Percentiles rank a stretch among this genome's conserved stretches.
Evolutionary conservation across 2,329 filamentous ascomycete species (phyloP).

Genomic region (Penicillium digitatum): DNA sequence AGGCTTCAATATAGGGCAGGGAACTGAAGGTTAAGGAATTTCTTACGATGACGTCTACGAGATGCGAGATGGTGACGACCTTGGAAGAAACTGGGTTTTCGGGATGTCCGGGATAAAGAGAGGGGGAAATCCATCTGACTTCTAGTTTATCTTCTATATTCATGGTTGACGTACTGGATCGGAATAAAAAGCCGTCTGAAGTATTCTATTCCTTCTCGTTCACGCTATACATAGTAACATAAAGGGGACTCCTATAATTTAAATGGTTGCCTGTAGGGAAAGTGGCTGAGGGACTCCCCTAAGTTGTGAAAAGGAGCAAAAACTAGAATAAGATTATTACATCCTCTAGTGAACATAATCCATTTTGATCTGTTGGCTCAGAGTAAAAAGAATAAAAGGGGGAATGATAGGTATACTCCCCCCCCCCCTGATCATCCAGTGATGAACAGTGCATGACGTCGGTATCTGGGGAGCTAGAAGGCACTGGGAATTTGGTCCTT

Average conservation of each 20-base stretch:
- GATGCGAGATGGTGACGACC: constrained; percentile 3
- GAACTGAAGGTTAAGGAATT: constrained; percentile 1
- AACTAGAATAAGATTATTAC: background rate
- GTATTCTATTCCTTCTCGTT: background rate
- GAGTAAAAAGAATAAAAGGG: background rate
- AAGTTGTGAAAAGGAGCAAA: background rate
- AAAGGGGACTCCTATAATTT: background rate
- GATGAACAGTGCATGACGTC: constrained; percentile 22
- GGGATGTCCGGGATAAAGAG: constrained; percentile 10
- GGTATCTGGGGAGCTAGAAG: constrained; percentile 3
- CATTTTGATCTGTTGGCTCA: constrained; percentile 21
- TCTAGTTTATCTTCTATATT: background rate
- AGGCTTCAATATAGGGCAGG: constrained; percentile 8
- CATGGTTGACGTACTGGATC: constrained; percentile 7
- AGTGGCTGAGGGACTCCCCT: constrained; percentile 5
- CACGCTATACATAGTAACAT: background rate
- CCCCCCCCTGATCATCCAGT: constrained; percentile 13
- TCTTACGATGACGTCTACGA: constrained; percentile 36
- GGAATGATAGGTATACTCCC: background rate
- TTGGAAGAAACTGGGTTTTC: constrained; percentile 10
- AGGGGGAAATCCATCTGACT: background rate
- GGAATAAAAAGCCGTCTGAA: background rate
- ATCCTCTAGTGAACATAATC: constrained; percentile 1
- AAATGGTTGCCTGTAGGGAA: constrained; percentile 18
- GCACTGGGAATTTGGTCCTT: background rate